Conservation (phyloP, 2,329 filamentous ascomycete genomes). For the Volutella citrinella region DNA sequence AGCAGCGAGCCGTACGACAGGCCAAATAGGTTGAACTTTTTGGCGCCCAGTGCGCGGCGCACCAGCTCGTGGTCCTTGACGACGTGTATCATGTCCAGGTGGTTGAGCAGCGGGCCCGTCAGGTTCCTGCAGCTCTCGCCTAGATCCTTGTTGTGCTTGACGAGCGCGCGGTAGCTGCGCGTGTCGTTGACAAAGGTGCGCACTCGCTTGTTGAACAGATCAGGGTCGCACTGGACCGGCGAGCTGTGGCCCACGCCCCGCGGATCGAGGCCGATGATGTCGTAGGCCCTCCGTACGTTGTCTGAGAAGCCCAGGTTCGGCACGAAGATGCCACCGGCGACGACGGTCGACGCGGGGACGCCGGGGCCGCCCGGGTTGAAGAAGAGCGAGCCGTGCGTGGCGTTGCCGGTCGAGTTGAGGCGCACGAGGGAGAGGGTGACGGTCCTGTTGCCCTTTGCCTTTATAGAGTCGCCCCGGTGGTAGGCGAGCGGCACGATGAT, state of each 20-base stretch:
- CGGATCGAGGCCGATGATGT: slow-evolving; percentile 43
- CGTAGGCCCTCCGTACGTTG: slow-evolving; percentile 27
- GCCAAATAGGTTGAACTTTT: slow-evolving; percentile 32
- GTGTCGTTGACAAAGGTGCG: slow-evolving; percentile 5
- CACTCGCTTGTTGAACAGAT: slow-evolving; percentile 18
- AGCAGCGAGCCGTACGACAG: slow-evolving; percentile 36
- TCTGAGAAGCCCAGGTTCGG: slow-evolving; percentile 10
- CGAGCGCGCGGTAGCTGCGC: slow-evolving; percentile 7
- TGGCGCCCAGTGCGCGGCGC: slow-evolving; percentile 16
- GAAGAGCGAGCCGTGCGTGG: slow-evolving; percentile 11
- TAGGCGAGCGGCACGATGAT: slow-evolving; percentile 18
- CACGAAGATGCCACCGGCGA: slow-evolving; percentile 2
- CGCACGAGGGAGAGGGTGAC: slow-evolving; percentile 1
- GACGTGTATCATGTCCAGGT: slow-evolving; percentile 21
- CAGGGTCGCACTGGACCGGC: slow-evolving; percentile 36
- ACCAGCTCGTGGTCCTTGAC: slow-evolving; percentile 23
- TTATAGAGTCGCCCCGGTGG: slow-evolving; percentile 12
- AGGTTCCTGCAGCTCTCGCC: slow-evolving; percentile 20
- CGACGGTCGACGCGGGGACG: slow-evolving; percentile 3
- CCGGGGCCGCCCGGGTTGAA: slow-evolving; percentile 23
- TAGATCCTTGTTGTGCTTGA: slow-evolving; percentile 11
- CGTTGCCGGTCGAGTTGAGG: slow-evolving; percentile 1
- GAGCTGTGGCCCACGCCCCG: slow-evolving; percentile 40
- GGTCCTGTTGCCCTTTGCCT: background rate
- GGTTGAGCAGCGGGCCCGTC: slow-evolving; percentile 19